Conservation (phyloP, 1,284 basidiomycete genomes). For the Cystobasidium slooffiae region DNA sequence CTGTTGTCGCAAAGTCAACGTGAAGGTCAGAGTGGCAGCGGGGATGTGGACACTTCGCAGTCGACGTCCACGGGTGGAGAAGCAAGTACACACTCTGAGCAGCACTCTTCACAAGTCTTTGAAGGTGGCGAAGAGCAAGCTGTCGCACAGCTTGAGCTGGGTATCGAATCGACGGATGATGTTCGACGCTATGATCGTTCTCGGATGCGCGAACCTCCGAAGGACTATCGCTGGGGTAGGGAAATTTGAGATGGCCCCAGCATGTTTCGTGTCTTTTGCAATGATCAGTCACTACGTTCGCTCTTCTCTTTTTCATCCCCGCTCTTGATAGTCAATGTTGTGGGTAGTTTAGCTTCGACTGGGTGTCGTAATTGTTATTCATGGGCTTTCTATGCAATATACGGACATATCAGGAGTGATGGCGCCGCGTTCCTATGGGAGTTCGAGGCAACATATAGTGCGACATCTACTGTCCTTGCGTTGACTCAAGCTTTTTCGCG, state of each 20-base stretch:
- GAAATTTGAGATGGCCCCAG: background rate
- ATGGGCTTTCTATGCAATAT: too few relatives aligned
- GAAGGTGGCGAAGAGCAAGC: conserved; percentile 17
- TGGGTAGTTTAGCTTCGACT: too few relatives aligned
- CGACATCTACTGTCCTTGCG: too few relatives aligned
- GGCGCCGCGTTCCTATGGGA: too few relatives aligned
- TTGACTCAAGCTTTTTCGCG: too few relatives aligned
- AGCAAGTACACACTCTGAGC: conserved; percentile 1
- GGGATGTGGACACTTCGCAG: background rate
- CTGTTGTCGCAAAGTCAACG: background rate
- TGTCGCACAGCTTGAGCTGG: conserved; percentile 20
- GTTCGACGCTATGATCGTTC: conserved; percentile 4
- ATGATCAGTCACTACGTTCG: background rate
- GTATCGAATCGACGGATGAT: conserved; percentile 4
- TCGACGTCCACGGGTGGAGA: background rate
- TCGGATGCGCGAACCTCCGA: conserved; percentile 10
- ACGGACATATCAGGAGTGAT: too few relatives aligned
- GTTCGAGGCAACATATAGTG: too few relatives aligned
- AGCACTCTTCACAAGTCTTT: background rate
- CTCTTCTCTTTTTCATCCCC: background rate
- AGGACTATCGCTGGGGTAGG: conserved; percentile 4
- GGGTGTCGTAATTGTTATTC: too few relatives aligned
- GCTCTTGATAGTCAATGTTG: background rate
- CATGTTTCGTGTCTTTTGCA: background rate
- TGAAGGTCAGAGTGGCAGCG: conserved; percentile 4